Base-by-base conservation (phyloP, 805 yeast species). In the Candida xyloterini region DNA sequence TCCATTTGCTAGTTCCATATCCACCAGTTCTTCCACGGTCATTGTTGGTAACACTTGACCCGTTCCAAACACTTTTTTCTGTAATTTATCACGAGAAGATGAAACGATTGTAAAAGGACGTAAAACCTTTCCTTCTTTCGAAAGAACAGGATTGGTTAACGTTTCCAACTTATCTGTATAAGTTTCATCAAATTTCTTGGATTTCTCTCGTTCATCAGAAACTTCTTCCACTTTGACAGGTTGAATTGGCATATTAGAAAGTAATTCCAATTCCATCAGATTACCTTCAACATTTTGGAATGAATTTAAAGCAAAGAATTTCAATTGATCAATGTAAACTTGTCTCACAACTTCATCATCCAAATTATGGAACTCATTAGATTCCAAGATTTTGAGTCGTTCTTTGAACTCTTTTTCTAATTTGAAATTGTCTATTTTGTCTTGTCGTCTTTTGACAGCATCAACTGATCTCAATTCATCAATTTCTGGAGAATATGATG, bases 11-110 rank as follows among this genome's bases (percentile, higher is more conserved):
- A 85, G 68, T 57, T 93, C 99, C 51, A 87, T 79, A 33, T 89
- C 95, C 37, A 93, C 67, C 45, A 84, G 81, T 52, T 93, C 97
- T 48, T 93, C 99, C 0, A 93, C 89, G 0, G 95, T 70, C 93
- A 93, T 87, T 0, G 97, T 87, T 2, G 99, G 99, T 21, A 91
- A 70, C 18, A 74, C 79, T 62, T 93, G 97, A 1, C 97, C 99
- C 2, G 95, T 87, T 1, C 97, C 96, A 51, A 76, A 79, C 0
- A 90, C 96, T 52, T 81, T 76, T 23, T 70, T 65, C 42, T 73
- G 68, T 13, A 87, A 49, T 32, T 81, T 76, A 26, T 77, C 78
- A 43, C 78, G 72, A 23, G 38, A 45, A 30, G 71, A 64, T 8
- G 81, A 67, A 10, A 79, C 77, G 13, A 91, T 71, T 0, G 91